These are phyloP conservation scores for Penicillium sp. DNA, from an alignment of 2,329 filamentous ascomycete species.

Conservation along the genomic window DNA sequence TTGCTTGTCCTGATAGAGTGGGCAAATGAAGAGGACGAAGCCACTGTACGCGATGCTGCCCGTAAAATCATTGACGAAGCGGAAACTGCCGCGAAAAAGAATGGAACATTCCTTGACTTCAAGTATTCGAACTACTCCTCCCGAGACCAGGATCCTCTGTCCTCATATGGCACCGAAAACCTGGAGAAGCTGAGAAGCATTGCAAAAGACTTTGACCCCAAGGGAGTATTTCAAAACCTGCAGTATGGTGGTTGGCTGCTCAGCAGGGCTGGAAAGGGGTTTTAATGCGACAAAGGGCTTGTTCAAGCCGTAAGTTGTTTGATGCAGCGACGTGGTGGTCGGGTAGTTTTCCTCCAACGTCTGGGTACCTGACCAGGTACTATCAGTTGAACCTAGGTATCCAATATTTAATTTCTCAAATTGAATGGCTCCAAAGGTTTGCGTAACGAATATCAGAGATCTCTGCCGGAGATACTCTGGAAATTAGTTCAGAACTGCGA, in stretches of 20 bases:
- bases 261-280: background rate
- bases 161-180: slow-evolving; percentile 10
- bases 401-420: too few species aligned
- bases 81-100: slow-evolving; percentile 9
- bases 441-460: too few species aligned
- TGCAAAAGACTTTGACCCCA: background rate
- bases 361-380: too few species aligned
- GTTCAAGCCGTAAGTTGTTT: too few species aligned
- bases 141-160: slow-evolving; percentile 17
- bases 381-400: too few species aligned
- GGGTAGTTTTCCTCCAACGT: too few species aligned
- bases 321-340: too few species aligned
- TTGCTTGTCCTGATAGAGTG: slow-evolving; percentile 18
- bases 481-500: too few species aligned
- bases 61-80: slow-evolving; percentile 18
- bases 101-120: slow-evolving; percentile 12
- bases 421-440: too few species aligned
- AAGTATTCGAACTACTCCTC: slow-evolving; percentile 21
- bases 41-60: slow-evolving; percentile 8
- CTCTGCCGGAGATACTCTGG: too few species aligned
- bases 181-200: background rate
- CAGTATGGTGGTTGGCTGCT: slow-evolving; percentile 5
- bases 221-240: background rate
- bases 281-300: too few species aligned
- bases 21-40: slow-evolving; percentile 9